A percentile compares a stretch with the other conserved stretches of the same genome.
These are phyloP conservation scores for Plasmodium chabaudi DNA, from an alignment of 169 alveolate species.

Conservation along the genomic window DNA sequence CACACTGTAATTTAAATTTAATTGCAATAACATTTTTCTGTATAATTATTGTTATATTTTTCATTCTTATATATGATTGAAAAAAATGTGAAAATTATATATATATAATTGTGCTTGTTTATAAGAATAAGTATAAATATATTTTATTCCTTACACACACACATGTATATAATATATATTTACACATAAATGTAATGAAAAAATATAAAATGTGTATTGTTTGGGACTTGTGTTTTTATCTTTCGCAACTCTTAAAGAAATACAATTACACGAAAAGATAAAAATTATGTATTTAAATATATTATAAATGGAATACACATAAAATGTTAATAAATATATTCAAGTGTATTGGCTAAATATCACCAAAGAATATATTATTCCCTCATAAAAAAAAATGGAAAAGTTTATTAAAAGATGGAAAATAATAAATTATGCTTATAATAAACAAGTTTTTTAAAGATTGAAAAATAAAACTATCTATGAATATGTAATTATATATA, in stretches of 20 bases:
- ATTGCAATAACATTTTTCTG: conserved; percentile 6
- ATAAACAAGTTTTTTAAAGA: conserved; percentile 15
- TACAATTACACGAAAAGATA: conserved; percentile 12
- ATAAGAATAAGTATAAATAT: not conserved
- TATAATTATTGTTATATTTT: conserved; percentile 14
- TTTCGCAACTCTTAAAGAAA: not conserved
- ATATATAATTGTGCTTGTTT: not conserved
- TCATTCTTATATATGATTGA: not conserved
- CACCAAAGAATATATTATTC: conserved; percentile 9
- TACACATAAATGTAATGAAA: not conserved
- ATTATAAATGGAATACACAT: too few relatives aligned
- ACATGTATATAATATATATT: not conserved
- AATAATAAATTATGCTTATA: conserved; percentile 16
- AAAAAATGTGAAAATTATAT: conserved; percentile 11
- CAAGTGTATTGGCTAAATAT: not conserved
- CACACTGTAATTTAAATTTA: conserved; percentile 3
- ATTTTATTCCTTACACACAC: not conserved
- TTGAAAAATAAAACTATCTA: conserved; percentile 12
- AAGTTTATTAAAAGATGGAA: conserved; percentile 17
- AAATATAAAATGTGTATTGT: not conserved
- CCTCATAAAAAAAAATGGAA: conserved; percentile 20
- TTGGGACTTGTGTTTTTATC: too few relatives aligned
- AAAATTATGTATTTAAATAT: not conserved
- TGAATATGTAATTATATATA: not conserved
- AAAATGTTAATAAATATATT: conserved; percentile 4